phyloP scores from a whole-genome alignment of 116 monocot genomes.

The Cymodocea nodosa region DNA sequence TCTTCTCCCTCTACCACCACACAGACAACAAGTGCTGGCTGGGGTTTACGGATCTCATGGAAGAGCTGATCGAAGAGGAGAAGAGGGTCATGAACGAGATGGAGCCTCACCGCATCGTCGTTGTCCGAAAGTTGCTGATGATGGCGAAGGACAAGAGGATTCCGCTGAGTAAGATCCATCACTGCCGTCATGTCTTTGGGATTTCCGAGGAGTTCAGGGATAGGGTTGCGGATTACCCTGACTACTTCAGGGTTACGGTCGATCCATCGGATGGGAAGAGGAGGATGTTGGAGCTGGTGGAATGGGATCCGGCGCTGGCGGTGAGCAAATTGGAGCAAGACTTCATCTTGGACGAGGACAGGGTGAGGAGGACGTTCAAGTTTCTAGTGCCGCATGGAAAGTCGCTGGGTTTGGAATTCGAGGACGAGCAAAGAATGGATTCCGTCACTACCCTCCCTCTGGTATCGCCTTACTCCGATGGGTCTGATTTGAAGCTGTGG shows the following conservation, averaged over 20 bases:
- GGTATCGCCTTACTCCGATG: slow-evolving; percentile 80
- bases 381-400: slow-evolving; percentile 54
- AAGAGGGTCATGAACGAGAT: slow-evolving; percentile 20
- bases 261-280: slow-evolving; percentile 36
- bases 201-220: slow-evolving; percentile 78
- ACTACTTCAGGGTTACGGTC: slow-evolving; percentile 50
- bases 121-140: slow-evolving; percentile 81
- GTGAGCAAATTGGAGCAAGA: slow-evolving; percentile 66
- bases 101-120: slow-evolving; percentile 22
- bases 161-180: slow-evolving; percentile 70
- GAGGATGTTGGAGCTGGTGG: slow-evolving; percentile 50
- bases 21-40: slow-evolving; percentile 29
- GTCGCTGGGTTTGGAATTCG: slow-evolving; percentile 40
- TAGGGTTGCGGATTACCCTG: slow-evolving; percentile 45
- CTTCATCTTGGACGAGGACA: slow-evolving; percentile 53
- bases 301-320: slow-evolving; percentile 63
- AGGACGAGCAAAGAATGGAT: slow-evolving; percentile 45
- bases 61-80: slow-evolving; percentile 58
- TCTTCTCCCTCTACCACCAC: slow-evolving; percentile 32
- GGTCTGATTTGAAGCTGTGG: slow-evolving; percentile 52
- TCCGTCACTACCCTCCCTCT: slow-evolving; percentile 46
- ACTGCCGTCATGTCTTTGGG: slow-evolving; percentile 69
- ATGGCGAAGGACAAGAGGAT: slow-evolving; percentile 42
- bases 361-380: slow-evolving; percentile 50
- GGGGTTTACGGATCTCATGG: slow-evolving; percentile 74